A percentile compares a stretch with the other conserved stretches of the same genome.
These are phyloP conservation scores for Rosa rugosa DNA, from an alignment of 306 rosid species.

Conservation along the genomic window DNA sequence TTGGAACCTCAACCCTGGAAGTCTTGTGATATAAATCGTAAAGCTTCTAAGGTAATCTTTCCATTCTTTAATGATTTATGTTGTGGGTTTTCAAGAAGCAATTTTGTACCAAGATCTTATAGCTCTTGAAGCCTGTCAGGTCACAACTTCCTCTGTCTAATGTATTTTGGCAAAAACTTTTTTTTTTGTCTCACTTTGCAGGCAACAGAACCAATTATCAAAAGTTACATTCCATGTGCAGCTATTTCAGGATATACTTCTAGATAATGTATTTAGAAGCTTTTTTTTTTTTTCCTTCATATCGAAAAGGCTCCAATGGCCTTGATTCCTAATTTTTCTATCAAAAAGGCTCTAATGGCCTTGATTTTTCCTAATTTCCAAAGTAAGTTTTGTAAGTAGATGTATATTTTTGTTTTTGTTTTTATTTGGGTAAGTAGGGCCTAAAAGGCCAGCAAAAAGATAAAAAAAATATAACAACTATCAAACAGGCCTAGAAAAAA, in stretches of 20 bases:
- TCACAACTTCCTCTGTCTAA: not conserved
- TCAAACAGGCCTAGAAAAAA: no score
- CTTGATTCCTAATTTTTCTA: no score
- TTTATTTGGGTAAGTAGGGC: no score
- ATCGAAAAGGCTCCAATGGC: no score
- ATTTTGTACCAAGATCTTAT: not conserved
- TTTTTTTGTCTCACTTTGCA: slow-evolving; percentile 27
- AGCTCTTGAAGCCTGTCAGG: not conserved
- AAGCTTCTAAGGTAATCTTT: slow-evolving; percentile 48
- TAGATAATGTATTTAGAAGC: slow-evolving; percentile 63
- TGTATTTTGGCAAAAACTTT: not conserved
- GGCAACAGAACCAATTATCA: slow-evolving; percentile 55
- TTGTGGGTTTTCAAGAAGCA: not conserved
- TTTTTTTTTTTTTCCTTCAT: no score
- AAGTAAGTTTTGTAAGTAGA: no score
- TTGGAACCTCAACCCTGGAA: slow-evolving; percentile 99
- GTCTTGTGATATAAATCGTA: slow-evolving; percentile 53
- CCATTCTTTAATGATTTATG: not conserved
- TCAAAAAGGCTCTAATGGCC: no score
- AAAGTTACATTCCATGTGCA: slow-evolving; percentile 46
- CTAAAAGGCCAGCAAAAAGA: no score
- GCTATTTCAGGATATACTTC: slow-evolving; percentile 69
- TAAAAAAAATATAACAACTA: no score
- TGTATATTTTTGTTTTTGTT: no score
- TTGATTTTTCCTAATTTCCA: no score